phyloP scores from a whole-genome alignment of 2,329 filamentous ascomycete genomes.

The Aspergillus puulaauensis region DNA sequence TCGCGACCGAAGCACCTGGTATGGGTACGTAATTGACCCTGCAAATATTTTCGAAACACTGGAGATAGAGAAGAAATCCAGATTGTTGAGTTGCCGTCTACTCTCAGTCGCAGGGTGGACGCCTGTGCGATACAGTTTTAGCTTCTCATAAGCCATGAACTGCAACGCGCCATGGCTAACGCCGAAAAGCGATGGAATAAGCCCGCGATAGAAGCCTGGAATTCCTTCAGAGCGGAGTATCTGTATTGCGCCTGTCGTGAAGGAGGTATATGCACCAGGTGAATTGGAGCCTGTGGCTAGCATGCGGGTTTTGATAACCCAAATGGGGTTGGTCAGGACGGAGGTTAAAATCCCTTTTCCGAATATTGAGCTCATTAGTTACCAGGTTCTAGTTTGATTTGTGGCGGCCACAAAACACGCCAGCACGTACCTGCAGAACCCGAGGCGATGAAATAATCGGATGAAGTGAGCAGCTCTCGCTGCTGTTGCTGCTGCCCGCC shows the following conservation, averaged over 20 bases:
- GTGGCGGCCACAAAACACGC: not conserved
- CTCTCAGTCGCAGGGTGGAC: constrained; percentile 1
- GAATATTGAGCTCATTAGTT: not conserved
- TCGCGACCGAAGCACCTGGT: constrained; percentile 85
- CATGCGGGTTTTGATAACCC: constrained; percentile 99
- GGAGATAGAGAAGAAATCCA: constrained; percentile 78
- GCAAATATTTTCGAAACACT: constrained; percentile 82
- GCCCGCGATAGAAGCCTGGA: constrained; percentile 81
- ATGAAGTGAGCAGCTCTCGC: constrained; percentile 49
- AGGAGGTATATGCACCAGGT: constrained; percentile 76
- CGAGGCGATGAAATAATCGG: constrained; percentile 80
- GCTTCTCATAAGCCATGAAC: constrained; percentile 87
- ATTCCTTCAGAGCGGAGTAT: constrained; percentile 72
- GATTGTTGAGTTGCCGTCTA: constrained; percentile 57
- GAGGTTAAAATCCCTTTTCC: constrained; percentile 69
- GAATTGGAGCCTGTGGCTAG: constrained; percentile 74
- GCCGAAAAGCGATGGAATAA: constrained; percentile 78
- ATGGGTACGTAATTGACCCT: constrained; percentile 88
- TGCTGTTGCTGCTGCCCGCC: not conserved
- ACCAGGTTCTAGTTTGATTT: not conserved
- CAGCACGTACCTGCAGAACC: constrained; percentile 53
- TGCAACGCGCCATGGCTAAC: constrained; percentile 92
- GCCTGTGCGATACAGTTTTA: constrained; percentile 62
- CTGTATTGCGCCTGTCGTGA: constrained; percentile 67
- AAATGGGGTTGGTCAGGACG: constrained; percentile 87